Conservation (phyloP, 2,329 filamentous ascomycete genomes). For the Neonectria punicea region DNA sequence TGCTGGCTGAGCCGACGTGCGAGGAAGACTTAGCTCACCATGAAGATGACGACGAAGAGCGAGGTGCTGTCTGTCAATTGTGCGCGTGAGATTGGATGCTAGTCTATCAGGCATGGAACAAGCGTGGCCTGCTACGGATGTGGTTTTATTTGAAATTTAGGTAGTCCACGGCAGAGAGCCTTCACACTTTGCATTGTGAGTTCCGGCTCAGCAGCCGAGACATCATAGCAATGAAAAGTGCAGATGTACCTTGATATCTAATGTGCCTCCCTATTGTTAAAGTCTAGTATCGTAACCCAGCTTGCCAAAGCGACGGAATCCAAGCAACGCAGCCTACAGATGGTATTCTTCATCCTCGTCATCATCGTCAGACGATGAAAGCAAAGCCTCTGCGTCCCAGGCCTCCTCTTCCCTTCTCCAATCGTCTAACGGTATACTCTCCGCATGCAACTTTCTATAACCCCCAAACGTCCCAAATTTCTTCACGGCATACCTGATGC, state of each 20-base stretch:
- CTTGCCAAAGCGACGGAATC: background rate
- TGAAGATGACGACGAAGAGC: too few relatives aligned
- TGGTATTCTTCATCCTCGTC: background rate
- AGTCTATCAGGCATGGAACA: too few relatives aligned
- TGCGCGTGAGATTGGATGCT: too few relatives aligned
- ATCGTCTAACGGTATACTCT: constrained; percentile 49
- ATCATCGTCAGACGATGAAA: constrained; percentile 33
- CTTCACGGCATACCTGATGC: constrained; percentile 20
- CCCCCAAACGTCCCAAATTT: constrained; percentile 20
- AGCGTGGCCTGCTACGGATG: too few relatives aligned
- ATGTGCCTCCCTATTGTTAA: background rate
- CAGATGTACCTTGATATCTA: background rate
- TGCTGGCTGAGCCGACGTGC: background rate
- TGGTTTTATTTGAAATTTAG: too few relatives aligned
- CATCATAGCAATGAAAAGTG: background rate
- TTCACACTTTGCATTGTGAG: too few relatives aligned
- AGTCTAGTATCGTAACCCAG: background rate
- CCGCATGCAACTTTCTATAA: constrained; percentile 35
- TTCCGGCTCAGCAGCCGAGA: too few relatives aligned
- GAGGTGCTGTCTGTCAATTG: too few relatives aligned
- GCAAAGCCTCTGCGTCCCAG: constrained; percentile 20
- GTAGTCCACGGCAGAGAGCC: too few relatives aligned
- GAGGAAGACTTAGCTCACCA: too few relatives aligned
- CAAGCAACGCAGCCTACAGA: background rate
- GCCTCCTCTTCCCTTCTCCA: constrained; percentile 44